Conservation (phyloP, 345 rosid genomes). For the Reutealis trisperma region DNA sequence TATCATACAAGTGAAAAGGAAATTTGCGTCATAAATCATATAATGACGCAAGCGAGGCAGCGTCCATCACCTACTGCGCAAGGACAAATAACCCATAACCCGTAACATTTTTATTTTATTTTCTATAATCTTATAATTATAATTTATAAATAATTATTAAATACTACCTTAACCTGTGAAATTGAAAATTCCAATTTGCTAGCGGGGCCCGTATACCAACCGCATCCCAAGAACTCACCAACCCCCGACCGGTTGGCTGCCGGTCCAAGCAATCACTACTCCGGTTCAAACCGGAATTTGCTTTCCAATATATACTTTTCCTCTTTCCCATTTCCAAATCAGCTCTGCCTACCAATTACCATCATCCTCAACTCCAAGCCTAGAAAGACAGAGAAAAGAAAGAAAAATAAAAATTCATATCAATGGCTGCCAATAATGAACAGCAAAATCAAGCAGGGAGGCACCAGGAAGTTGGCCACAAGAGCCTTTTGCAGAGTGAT, state of each 20-base stretch:
- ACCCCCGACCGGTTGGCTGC: slow-evolving; percentile 20
- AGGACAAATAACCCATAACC: not conserved
- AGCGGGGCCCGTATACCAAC: slow-evolving; percentile 7
- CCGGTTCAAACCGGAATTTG: slow-evolving; percentile 19
- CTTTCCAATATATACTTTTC: slow-evolving; percentile 4
- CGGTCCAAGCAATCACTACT: slow-evolving; percentile 6
- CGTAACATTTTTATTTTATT: not conserved
- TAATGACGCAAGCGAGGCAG: not conserved
- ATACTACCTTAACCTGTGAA: not conserved
- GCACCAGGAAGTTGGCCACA: slow-evolving; percentile 96
- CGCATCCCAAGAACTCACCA: slow-evolving; percentile 17
- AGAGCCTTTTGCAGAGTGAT: slow-evolving; percentile 90
- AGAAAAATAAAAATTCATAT: not conserved
- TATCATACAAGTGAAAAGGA: not conserved
- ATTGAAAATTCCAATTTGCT: not conserved
- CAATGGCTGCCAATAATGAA: slow-evolving; percentile 57
- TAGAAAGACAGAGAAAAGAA: not conserved
- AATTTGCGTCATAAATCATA: not conserved
- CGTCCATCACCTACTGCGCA: not conserved
- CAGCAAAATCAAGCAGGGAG: slow-evolving; percentile 52
- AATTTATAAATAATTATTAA: too few relatives aligned
- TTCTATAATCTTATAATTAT: too few relatives aligned
- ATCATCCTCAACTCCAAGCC: not conserved
- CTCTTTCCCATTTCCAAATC: not conserved
- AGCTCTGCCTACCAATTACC: not conserved